phyloP scores from a whole-genome alignment of 75 land plant genomes.

The Cunninghamia lanceolata region DNA sequence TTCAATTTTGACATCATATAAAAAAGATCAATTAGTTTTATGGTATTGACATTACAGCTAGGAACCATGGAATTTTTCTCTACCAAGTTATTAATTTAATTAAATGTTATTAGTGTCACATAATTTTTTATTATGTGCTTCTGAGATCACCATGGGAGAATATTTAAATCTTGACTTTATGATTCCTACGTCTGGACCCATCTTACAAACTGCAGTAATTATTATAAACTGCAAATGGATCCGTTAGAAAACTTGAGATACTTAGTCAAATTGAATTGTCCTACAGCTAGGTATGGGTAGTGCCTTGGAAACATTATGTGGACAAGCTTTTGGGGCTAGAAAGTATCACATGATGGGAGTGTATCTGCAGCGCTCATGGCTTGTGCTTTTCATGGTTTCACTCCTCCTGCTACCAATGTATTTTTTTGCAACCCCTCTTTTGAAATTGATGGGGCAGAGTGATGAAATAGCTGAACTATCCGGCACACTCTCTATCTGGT shows the following conservation, averaged over 20 bases:
- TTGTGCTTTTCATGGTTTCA: conserved; percentile 43
- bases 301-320: conserved; percentile 76
- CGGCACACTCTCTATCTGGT: conserved; percentile 34
- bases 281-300: conserved; percentile 78
- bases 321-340: conserved; percentile 73
- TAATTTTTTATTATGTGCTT: too few relatives aligned
- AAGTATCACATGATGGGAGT: conserved; percentile 60
- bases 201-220: not conserved
- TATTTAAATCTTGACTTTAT: too few relatives aligned
- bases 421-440: conserved; percentile 44
- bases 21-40: too few relatives aligned
- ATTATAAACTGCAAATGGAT: not conserved
- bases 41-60: too few relatives aligned
- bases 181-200: too few relatives aligned
- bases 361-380: conserved; percentile 63
- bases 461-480: conserved; percentile 30
- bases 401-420: conserved; percentile 43
- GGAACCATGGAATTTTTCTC: too few relatives aligned
- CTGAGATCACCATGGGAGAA: too few relatives aligned
- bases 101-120: too few relatives aligned
- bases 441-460: conserved; percentile 34
- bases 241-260: not conserved
- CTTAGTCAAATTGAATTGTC: not conserved
- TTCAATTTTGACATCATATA: too few relatives aligned
- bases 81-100: too few relatives aligned